Percentiles rank a stretch among this genome's conserved stretches.
Evolutionary conservation across 768 basidiomycete species (phyloP).

Genomic region (Lactarius sp.): DNA sequence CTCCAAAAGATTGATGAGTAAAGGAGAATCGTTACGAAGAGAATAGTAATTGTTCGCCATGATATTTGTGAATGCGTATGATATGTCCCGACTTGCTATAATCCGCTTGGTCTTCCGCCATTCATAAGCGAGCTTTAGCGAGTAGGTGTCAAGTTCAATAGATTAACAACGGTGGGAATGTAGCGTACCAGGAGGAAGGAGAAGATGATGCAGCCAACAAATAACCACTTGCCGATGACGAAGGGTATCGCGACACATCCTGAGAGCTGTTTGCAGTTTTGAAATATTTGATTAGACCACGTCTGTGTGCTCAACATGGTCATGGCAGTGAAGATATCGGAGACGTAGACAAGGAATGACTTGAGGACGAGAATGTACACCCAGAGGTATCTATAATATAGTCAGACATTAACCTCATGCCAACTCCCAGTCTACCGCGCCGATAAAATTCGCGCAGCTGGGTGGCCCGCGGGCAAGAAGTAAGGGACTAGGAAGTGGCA

Average conservation of each 20-base stretch:
- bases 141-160: not conserved
- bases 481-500: not conserved
- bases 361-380: slow-evolving; percentile 91
- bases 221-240: slow-evolving; percentile 89
- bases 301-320: slow-evolving; percentile 89
- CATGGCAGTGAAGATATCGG: slow-evolving; percentile 95
- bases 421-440: not conserved
- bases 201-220: slow-evolving; percentile 97
- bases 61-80: slow-evolving; percentile 96
- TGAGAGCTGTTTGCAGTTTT: slow-evolving; percentile 52
- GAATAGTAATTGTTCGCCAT: slow-evolving; percentile 97
- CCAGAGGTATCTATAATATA: slow-evolving; percentile 72
- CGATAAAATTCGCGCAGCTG: not conserved
- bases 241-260: slow-evolving; percentile 87
- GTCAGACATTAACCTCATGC: slow-evolving; percentile 1
- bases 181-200: slow-evolving; percentile 84
- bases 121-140: slow-evolving; percentile 78
- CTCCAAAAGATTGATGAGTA: not conserved
- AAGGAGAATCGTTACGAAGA: slow-evolving; percentile 55
- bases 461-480: not conserved
- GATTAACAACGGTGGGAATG: not conserved
- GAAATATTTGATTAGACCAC: slow-evolving; percentile 91
- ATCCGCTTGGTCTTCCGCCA: slow-evolving; percentile 89
- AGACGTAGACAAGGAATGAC: slow-evolving; percentile 92
- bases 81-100: slow-evolving; percentile 92